Evolutionary conservation across 2,329 filamentous ascomycete species (phyloP).

Genomic region (Neonectria coccinea): DNA sequence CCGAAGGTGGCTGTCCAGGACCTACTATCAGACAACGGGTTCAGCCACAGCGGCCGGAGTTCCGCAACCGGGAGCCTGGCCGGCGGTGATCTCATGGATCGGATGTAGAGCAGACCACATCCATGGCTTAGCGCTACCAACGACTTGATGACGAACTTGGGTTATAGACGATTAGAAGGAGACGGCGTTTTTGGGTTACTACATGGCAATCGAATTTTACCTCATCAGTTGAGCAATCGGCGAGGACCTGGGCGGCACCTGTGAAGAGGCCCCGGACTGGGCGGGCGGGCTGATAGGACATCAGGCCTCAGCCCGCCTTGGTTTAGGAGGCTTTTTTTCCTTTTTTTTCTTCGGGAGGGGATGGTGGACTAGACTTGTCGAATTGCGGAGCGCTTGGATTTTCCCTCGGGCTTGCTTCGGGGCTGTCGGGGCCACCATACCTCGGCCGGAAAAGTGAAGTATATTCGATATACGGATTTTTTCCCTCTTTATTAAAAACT

Average conservation of each 20-base stretch:
- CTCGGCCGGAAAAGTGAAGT: slow-evolving; percentile 42
- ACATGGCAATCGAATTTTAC: slow-evolving; percentile 44
- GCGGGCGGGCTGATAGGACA: slow-evolving; percentile 21
- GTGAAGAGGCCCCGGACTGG: slow-evolving; percentile 36
- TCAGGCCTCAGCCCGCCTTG: slow-evolving; percentile 22
- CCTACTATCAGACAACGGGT: slow-evolving; percentile 76
- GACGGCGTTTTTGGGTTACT: slow-evolving; percentile 52
- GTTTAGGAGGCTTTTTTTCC: slow-evolving; percentile 17
- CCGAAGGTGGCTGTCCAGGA: slow-evolving; percentile 91
- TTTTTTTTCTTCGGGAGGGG: slow-evolving; percentile 36
- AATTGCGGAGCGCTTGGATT: slow-evolving; percentile 49
- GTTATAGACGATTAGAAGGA: slow-evolving; percentile 56
- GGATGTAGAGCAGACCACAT: slow-evolving; percentile 53
- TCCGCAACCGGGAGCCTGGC: slow-evolving; percentile 83
- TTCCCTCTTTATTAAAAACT: slow-evolving; percentile 40
- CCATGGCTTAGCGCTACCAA: slow-evolving; percentile 45
- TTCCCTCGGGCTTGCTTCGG: slow-evolving; percentile 47
- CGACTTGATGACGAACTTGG: slow-evolving; percentile 54
- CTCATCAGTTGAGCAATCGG: slow-evolving; percentile 40
- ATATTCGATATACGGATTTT: slow-evolving; percentile 38
- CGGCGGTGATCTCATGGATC: slow-evolving; percentile 75
- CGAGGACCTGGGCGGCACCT: slow-evolving; percentile 44
- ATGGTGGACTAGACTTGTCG: slow-evolving; percentile 44
- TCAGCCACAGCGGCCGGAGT: slow-evolving; percentile 79
- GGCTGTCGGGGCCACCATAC: slow-evolving; percentile 40